Conservation (phyloP, 106 monocot species). For the Dendrobium officinale region DNA sequence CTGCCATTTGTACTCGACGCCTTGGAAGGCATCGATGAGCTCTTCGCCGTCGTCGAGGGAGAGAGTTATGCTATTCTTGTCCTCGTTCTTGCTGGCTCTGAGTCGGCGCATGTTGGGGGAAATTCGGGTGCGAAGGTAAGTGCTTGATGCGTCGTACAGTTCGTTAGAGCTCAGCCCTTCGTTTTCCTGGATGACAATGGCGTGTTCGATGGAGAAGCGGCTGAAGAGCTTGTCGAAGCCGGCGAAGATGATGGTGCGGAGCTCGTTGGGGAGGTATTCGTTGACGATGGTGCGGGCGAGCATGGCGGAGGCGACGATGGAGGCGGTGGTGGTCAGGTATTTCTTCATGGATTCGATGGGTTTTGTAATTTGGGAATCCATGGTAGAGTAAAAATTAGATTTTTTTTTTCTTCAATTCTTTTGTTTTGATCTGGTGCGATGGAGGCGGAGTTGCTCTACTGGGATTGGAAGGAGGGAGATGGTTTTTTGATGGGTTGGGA, state of each 20-base stretch:
- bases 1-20: slow-evolving; percentile 26
- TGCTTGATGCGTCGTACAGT: slow-evolving; percentile 13
- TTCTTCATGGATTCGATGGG: slow-evolving; percentile 8
- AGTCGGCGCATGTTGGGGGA: slow-evolving; percentile 13
- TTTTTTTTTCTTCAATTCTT: not conserved
- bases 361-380: slow-evolving; percentile 6
- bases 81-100: slow-evolving; percentile 19
- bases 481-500: not conserved
- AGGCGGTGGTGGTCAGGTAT: slow-evolving; percentile 20
- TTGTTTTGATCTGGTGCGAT: not conserved
- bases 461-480: not conserved
- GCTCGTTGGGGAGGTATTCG: slow-evolving; percentile 24
- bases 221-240: not conserved
- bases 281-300: slow-evolving; percentile 18
- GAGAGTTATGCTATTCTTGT: not conserved
- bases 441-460: not conserved
- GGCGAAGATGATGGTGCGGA: slow-evolving; percentile 13
- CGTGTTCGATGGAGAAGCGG: slow-evolving; percentile 11
- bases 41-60: slow-evolving; percentile 23
- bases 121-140: slow-evolving; percentile 21
- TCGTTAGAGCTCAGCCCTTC: slow-evolving; percentile 20
- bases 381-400: not conserved
- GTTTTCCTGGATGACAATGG: slow-evolving; percentile 23
- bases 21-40: slow-evolving; percentile 30
- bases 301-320: slow-evolving; percentile 21